phyloP scores from a whole-genome alignment of 73 alveolate genomes.

The Uronychia binucleata region DNA sequence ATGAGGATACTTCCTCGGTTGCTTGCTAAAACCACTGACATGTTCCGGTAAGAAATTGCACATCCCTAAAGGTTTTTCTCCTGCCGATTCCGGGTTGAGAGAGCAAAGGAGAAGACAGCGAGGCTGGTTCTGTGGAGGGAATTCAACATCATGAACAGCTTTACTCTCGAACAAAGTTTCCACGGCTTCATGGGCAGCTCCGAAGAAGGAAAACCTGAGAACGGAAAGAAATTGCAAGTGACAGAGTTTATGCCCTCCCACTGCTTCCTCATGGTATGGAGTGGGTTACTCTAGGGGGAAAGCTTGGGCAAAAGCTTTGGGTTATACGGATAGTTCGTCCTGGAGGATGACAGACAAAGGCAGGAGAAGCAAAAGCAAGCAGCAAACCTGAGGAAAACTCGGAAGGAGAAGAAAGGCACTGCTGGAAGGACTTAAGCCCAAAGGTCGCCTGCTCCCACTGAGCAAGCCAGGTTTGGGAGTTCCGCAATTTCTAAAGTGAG shows the following conservation, averaged over 20 bases:
- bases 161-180: conserved; percentile 34
- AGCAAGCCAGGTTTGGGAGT: not conserved
- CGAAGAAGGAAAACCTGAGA: too few relatives aligned
- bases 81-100: conserved; percentile 27
- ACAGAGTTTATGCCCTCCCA: not conserved
- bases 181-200: conserved; percentile 14
- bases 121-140: conserved; percentile 38
- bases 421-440: not conserved
- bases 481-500: not conserved
- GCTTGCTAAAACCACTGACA: conserved; percentile 15
- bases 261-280: not conserved
- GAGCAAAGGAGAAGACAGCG: conserved; percentile 38
- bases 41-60: conserved; percentile 7
- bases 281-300: not conserved
- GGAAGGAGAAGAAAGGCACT: not conserved
- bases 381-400: not conserved
- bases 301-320: not conserved
- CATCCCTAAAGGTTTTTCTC: conserved; percentile 26
- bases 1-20: conserved; percentile 32
- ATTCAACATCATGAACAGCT: conserved; percentile 36
- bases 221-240: not conserved
- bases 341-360: not conserved
- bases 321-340: not conserved
- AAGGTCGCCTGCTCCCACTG: not conserved
- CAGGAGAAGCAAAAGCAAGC: not conserved